phyloP scores from a whole-genome alignment of 306 rosid genomes.

The Arachis stenosperma region DNA sequence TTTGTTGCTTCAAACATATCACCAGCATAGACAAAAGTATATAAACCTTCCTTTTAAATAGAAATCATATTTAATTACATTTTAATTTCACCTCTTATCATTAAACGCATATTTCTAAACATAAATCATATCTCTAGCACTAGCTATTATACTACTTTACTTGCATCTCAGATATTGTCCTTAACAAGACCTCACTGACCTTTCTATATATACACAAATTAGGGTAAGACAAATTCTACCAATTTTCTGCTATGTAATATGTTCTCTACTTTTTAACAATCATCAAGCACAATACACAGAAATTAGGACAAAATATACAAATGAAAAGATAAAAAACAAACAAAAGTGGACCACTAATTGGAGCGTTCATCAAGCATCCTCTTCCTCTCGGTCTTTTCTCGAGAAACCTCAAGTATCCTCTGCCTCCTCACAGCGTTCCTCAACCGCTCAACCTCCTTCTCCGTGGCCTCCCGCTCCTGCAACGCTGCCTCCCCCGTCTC shows the following conservation, averaged over 20 bases:
- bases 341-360: constrained; percentile 68
- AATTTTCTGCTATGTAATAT: too few relatives aligned
- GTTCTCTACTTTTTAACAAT: not conserved
- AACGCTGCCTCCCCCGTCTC: constrained; percentile 78
- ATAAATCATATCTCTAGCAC: not conserved
- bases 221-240: not conserved
- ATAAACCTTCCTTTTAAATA: constrained; percentile 20
- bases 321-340: not conserved
- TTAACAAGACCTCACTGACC: too few relatives aligned
- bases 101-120: too few relatives aligned
- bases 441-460: constrained; percentile 91
- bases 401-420: constrained; percentile 88
- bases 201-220: not conserved
- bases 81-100: too few relatives aligned
- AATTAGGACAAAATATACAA: constrained; percentile 8
- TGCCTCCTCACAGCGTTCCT: constrained; percentile 90
- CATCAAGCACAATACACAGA: not conserved
- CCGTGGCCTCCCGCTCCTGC: constrained; percentile 79
- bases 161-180: not conserved
- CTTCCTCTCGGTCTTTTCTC: constrained; percentile 95
- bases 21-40: constrained; percentile 10
- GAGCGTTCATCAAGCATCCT: constrained; percentile 97
- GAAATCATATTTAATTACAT: not conserved
- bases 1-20: constrained; percentile 23
- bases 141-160: not conserved